phyloP scores from a whole-genome alignment of 768 basidiomycete genomes.

The Suillus clintonianus region DNA sequence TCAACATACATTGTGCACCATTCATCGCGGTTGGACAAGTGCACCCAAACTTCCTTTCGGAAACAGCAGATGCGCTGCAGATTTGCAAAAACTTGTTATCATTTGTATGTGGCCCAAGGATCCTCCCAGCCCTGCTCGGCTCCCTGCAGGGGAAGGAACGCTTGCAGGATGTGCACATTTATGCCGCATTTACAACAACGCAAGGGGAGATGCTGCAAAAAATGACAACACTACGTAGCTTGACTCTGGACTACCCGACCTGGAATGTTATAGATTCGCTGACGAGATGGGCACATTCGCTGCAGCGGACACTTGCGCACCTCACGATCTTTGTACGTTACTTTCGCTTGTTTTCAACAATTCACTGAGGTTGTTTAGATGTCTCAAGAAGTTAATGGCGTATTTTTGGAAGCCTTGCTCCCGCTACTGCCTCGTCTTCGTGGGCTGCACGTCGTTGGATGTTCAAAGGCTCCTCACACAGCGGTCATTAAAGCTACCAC shows the following conservation, averaged over 20 bases:
- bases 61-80: slow-evolving; percentile 50
- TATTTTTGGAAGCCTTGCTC: slow-evolving; percentile 49
- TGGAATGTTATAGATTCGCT: slow-evolving; percentile 62
- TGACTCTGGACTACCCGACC: slow-evolving; percentile 61
- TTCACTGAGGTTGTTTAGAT: slow-evolving; percentile 39
- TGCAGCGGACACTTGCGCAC: slow-evolving; percentile 48
- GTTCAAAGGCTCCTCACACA: slow-evolving; percentile 56
- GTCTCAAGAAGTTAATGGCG: slow-evolving; percentile 54
- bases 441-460: slow-evolving; percentile 63
- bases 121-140: slow-evolving; percentile 52
- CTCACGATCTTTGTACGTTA: slow-evolving; percentile 62
- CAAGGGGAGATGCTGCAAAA: slow-evolving; percentile 48
- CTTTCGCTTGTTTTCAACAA: not conserved
- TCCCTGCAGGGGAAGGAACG: slow-evolving; percentile 45
- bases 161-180: slow-evolving; percentile 50
- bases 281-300: slow-evolving; percentile 52
- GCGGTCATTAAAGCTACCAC: slow-evolving; percentile 46
- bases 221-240: slow-evolving; percentile 40
- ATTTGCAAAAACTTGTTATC: slow-evolving; percentile 53
- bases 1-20: slow-evolving; percentile 58
- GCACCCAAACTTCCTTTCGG: slow-evolving; percentile 51
- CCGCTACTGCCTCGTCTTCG: slow-evolving; percentile 51
- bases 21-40: slow-evolving; percentile 32
- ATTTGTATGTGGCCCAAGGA: slow-evolving; percentile 54
- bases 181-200: slow-evolving; percentile 51